phyloP scores from a whole-genome alignment of 2,329 filamentous ascomycete genomes.

The Aaosphaeria pasadenensis region DNA sequence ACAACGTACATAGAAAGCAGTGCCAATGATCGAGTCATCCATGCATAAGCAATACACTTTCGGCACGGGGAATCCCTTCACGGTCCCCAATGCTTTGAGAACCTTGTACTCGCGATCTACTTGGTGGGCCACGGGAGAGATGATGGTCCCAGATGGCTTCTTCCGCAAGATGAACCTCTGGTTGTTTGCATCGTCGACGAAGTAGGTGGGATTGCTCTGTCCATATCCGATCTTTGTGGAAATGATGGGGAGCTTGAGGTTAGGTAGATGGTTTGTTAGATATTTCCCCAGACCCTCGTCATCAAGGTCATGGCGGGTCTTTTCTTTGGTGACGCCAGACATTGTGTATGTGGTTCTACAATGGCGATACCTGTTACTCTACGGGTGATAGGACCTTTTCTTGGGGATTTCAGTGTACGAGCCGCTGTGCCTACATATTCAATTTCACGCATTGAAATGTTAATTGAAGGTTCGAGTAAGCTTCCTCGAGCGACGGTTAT shows the following conservation, averaged over 20 bases:
- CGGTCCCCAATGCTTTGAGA: conserved; percentile 69
- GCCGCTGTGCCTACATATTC: not conserved
- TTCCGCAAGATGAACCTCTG: conserved; percentile 83
- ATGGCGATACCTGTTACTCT: not conserved
- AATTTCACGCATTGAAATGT: not conserved
- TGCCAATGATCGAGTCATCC: conserved; percentile 74
- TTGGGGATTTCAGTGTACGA: not conserved
- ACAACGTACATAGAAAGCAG: conserved; percentile 68
- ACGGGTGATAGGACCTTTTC: not conserved
- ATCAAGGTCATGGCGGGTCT: conserved; percentile 26
- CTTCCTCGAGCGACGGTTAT: conserved; percentile 10
- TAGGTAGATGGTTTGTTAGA: conserved; percentile 22
- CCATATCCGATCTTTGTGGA: conserved; percentile 77
- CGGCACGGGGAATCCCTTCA: conserved; percentile 82
- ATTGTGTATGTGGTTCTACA: conserved; percentile 4
- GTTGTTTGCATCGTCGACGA: conserved; percentile 66
- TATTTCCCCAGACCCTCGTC: conserved; percentile 26
- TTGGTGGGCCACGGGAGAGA: conserved; percentile 90
- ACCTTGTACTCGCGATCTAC: conserved; percentile 93
- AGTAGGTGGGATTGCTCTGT: conserved; percentile 95
- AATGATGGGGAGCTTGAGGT: conserved; percentile 20
- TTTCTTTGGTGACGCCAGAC: conserved; percentile 10
- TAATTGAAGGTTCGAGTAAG: conserved; percentile 8
- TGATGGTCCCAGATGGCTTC: conserved; percentile 86
- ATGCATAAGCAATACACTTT: conserved; percentile 81